Percentiles rank a stretch among this genome's conserved stretches.
Conservation (phyloP, 2,329 filamentous ascomycete genomes). For the Colletotrichum tamarilloi region DNA sequence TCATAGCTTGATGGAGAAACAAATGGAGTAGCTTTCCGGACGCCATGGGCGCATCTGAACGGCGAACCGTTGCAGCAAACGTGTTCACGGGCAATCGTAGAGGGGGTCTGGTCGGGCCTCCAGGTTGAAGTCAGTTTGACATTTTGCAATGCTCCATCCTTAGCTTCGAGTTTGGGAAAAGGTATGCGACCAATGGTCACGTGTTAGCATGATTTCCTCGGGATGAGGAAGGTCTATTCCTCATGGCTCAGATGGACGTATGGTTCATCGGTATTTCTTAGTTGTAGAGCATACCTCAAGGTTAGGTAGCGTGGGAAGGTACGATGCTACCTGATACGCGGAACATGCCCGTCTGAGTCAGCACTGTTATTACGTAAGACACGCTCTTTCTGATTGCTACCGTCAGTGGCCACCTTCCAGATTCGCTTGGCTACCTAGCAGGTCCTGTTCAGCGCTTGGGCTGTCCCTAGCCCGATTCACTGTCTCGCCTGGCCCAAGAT, state of each 20-base stretch:
- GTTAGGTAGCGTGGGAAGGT: neutral
- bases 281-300: too few species aligned
- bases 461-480: slow-evolving; percentile 23
- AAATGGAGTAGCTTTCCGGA: neutral
- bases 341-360: slow-evolving; percentile 5
- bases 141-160: slow-evolving; percentile 2
- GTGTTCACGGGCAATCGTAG: slow-evolving; percentile 25
- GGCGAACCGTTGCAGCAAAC: slow-evolving; percentile 10
- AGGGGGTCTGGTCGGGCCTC: slow-evolving; percentile 30
- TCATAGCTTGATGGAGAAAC: slow-evolving; percentile 2
- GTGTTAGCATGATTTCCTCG: neutral
- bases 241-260: neutral
- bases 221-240: neutral
- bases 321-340: neutral
- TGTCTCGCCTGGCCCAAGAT: slow-evolving; percentile 6
- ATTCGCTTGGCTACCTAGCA: neutral
- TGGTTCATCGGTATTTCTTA: neutral
- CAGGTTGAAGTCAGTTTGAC: slow-evolving; percentile 20
- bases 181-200: neutral
- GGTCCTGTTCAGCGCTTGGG: neutral
- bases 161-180: neutral
- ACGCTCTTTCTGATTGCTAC: neutral
- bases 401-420: neutral
- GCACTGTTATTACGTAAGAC: neutral
- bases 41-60: slow-evolving; percentile 28